A percentile compares a stretch with the other conserved stretches of the same genome.
These are phyloP conservation scores for Phytophthora podocarpi DNA, from an alignment of 352 stramenopile species.

Conservation along the genomic window DNA sequence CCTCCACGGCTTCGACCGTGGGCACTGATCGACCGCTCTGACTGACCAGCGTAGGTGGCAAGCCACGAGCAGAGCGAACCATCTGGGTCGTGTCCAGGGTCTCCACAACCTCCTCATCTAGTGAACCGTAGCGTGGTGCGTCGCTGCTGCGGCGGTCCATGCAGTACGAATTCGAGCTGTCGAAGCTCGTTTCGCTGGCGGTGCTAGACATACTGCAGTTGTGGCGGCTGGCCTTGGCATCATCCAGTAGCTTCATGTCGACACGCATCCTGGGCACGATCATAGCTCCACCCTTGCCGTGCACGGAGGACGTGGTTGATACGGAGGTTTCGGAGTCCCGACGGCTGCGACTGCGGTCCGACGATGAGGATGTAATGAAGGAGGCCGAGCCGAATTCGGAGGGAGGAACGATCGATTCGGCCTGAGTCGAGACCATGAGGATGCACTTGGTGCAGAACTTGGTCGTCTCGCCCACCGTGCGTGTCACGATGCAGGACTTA, in stretches of 20 bases:
- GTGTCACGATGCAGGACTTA: slow-evolving; percentile 75
- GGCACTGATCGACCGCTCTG: slow-evolving; percentile 15
- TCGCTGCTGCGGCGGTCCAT: slow-evolving; percentile 38
- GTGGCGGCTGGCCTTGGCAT: slow-evolving; percentile 29
- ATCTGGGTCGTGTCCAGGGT: slow-evolving; percentile 49
- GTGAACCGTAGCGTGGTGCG: slow-evolving; percentile 24
- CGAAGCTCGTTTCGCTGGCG: slow-evolving; percentile 53
- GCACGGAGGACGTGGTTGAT: slow-evolving; percentile 35
- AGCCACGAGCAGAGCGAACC: slow-evolving; percentile 20
- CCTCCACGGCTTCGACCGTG: slow-evolving; percentile 50
- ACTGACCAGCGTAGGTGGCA: slow-evolving; percentile 11
- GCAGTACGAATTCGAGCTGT: slow-evolving; percentile 38
- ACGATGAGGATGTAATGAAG: slow-evolving; percentile 38
- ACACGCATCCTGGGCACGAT: slow-evolving; percentile 30
- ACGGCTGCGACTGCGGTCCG: slow-evolving; percentile 23
- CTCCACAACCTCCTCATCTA: slow-evolving; percentile 50
- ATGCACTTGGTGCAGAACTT: slow-evolving; percentile 85
- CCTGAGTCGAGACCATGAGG: slow-evolving; percentile 52
- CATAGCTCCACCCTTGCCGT: slow-evolving; percentile 9
- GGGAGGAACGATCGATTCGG: slow-evolving; percentile 30
- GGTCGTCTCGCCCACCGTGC: slow-evolving; percentile 46
- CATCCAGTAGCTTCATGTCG: slow-evolving; percentile 53
- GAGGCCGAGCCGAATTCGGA: slow-evolving; percentile 37
- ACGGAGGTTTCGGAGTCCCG: slow-evolving; percentile 31
- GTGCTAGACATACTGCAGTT: slow-evolving; percentile 45